A percentile compares a stretch with the other conserved stretches of the same genome.
Evolutionary conservation across 805 yeast genomes (phyloP).

Genomic region (Allodekkera sacchari): DNA sequence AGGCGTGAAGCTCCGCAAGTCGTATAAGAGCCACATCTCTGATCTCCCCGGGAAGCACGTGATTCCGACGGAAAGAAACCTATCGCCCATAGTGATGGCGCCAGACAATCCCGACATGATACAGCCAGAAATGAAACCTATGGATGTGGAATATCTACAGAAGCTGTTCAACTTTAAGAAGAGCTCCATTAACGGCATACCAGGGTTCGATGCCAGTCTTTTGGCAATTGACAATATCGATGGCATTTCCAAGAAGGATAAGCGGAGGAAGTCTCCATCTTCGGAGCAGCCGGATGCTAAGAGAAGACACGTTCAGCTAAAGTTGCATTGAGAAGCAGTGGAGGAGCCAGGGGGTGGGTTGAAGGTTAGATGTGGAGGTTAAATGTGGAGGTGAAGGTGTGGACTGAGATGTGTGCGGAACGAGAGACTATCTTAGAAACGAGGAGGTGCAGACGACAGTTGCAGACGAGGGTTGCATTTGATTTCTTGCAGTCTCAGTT

Average conservation of each 20-base stretch:
- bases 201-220: conserved; percentile 64
- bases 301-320: conserved; percentile 27
- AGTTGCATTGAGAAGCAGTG: conserved; percentile 15
- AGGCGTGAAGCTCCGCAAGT: conserved; percentile 87
- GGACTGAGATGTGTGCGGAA: too few relatives aligned
- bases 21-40: conserved; percentile 85
- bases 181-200: conserved; percentile 61
- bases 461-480: too few relatives aligned
- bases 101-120: conserved; percentile 31
- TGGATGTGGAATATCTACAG: conserved; percentile 41
- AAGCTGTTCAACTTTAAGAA: conserved; percentile 52
- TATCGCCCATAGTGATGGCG: conserved; percentile 30
- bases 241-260: conserved; percentile 15
- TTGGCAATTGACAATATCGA: conserved; percentile 49
- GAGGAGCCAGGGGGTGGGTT: too few relatives aligned
- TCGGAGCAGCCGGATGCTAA: conserved; percentile 18
- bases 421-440: too few relatives aligned
- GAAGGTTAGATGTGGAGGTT: too few relatives aligned
- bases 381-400: too few relatives aligned
- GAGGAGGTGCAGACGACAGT: too few relatives aligned
- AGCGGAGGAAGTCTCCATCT: conserved; percentile 21
- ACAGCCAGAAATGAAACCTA: conserved; percentile 32
- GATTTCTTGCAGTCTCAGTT: too few relatives aligned
- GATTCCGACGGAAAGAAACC: conserved; percentile 42
- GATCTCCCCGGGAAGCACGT: conserved; percentile 78